Base-by-base conservation (phyloP, 169 alveolate genomes). In the Cryptosporidium sp. region DNA sequence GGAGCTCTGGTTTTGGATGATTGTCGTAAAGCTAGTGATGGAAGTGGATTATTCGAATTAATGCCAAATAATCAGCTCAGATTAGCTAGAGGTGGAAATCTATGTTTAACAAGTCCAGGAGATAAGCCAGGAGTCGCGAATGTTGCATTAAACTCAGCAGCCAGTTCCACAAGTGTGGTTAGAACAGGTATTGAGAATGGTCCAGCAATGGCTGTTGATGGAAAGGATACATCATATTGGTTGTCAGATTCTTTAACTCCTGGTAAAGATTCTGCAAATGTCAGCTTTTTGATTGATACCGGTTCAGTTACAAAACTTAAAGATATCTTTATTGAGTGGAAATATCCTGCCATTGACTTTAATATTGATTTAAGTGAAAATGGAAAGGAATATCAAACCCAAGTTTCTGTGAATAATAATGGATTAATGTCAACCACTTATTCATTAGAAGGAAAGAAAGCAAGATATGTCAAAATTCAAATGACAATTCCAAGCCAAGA, bases 121-220 rank as follows among this genome's bases (percentile, higher is more conserved):
- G 75, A 80, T 51, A 80, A 80, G 65, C 61, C 89, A 12, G 89
- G 89, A 80, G 9, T 80, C 21, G 70, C 68, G 14, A 80, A 80
- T 65, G 89, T 80, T 65, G 89, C 89, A 18, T 65, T 80, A 29
- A 80, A 80, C 45, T 60, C 89, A 4, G 89, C 89, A 44, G 89
- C 89, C 3, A 80, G 89, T 51, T 60, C 89, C 9, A 80, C 65
- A 14, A 80, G 89, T 29, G 52, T 80, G 2, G 31, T 26, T 9
- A 80, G n/a, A 65, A 37, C 89, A 16, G 44, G 52, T 6, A 39
- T 51, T 26, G 89, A 80, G 2, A 62, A 80, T 65, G 56, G 89
- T 12, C 89, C 89, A 4, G 73, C 75, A 61, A 80, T 80, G 89
- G 89, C 89, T 80, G 89, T 80, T 1, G 89, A 80, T 29, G 75